phyloP scores from a whole-genome alignment of 2,329 filamentous ascomycete genomes.

The Ceratocystis alfenasii region DNA sequence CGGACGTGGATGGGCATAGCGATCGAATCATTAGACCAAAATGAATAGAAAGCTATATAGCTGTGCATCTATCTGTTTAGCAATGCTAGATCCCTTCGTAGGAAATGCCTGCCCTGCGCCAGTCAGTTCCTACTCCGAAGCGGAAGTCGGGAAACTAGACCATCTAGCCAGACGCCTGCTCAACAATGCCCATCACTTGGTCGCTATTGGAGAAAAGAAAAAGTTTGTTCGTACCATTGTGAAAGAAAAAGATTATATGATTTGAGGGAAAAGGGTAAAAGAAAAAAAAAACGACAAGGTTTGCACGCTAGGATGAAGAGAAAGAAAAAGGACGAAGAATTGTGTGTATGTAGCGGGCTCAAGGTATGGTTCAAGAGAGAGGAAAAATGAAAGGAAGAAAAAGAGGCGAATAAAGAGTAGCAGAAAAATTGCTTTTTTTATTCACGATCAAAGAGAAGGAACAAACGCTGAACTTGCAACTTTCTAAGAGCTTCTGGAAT shows the following conservation, averaged over 20 bases:
- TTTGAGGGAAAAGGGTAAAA: not conserved
- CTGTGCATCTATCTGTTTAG: no score
- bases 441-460: slow-evolving; percentile 8
- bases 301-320: slow-evolving; percentile 12
- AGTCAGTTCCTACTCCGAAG: no score
- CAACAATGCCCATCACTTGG: no score
- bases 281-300: not conserved
- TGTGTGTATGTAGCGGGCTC: not conserved
- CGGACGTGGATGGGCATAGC: no score
- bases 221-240: slow-evolving; percentile 20
- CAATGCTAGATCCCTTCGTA: no score
- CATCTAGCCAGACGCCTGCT: no score
- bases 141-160: no score
- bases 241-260: slow-evolving; percentile 8
- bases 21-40: no score
- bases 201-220: not conserved
- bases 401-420: not conserved
- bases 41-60: no score
- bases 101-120: no score
- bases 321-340: slow-evolving; percentile 14
- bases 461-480: slow-evolving; percentile 17
- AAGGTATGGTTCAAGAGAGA: not conserved
- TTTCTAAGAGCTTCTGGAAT: slow-evolving; percentile 25
- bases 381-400: slow-evolving; percentile 7
- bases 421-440: slow-evolving; percentile 10